Evolutionary conservation across 768 basidiomycete species (phyloP), one percentile per base, ranked within the genome.

Genomic region (Dacryopinax primogenitus): DNA sequence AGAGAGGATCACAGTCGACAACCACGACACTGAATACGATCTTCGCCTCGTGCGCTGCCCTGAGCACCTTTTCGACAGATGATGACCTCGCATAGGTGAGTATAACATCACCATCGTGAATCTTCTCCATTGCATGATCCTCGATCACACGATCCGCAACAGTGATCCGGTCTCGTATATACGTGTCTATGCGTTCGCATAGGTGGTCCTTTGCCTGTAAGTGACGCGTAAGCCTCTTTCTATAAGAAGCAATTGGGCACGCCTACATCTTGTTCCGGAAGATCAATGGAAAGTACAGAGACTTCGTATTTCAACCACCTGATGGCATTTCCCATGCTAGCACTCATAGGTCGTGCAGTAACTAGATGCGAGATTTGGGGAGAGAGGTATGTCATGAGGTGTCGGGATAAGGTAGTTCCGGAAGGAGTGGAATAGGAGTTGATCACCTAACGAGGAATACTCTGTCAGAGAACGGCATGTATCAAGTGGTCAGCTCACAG

Each of bases 11-110:
- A n/a, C 94, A 94, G 73, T 99, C 96, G 12, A 97, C 86, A 9
- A 96, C 84, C 44, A 97, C 85, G 18, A 96, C 94, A 0, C 88
- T 90, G 73, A 99, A 96, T 41, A 77, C 78, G 68, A 86, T 90
- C 7, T 87, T 87, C 18, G 82, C 82, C 62, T 80, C 77, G 71
- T 88, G 84, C 11, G 94, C 91, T 63, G 83, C 80, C 4, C 97
- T 76, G 1, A 99, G 72, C 4, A 92, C 86, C 70, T 91, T 89
- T 74, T 98, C 92, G 2, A 98, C 92, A 0, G 97, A 85, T 0
- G 94, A 97, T 16, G 94, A 97, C 92, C 92, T 83, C 28, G 93
- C 93, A 76, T 90, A 99, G 15, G 93, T 94, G 44, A 99, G 78
- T 63, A 99, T 85, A 33, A 90, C 86, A 76, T 96, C 93, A 6